Evolutionary conservation across 345 rosid genomes (phyloP), one percentile per base, ranked within the genome.

Genomic region (Salix brachista): DNA sequence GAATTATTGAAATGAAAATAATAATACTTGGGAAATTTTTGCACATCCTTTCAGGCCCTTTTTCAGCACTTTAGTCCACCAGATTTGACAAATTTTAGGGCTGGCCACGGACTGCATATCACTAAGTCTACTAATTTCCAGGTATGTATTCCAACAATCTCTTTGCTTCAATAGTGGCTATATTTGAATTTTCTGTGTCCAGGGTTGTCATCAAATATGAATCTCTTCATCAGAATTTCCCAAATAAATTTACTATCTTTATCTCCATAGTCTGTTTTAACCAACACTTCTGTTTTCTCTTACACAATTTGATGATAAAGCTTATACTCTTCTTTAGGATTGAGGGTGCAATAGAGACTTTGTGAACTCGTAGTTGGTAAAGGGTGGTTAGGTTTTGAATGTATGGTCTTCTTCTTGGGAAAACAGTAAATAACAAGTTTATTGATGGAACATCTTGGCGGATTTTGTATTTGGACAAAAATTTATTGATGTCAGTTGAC

Each of bases 81-180:
- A 34, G 71, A 75, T 75, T 73, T 28, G 64, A 69, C 58, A 62
- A 75, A 42, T 64, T 71, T 72, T 52, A 74, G 73, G 39, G 32
- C 73, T 39, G 73, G 71, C 67, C 21, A 56, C 76, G 80, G 75
- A 30, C 48, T 77, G 46, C 75, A 72, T 9, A 16, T 39, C 34
- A 48, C 73, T 54, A 74, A 72, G 75, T 48, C 66, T 72, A 56
- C 71, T 69, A 77, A 79, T 69, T 71, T 75, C 70, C 78, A 77
- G 83, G 87, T 83, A 62, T 74, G 82, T 82, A 78, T 60, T 82
- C 36, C 68, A 67, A 68, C 72, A 39, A 26, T 77, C 37, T 75
- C 73, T 48, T 48, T 69, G 64, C 66, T 78, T 65, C 13, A 50
- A 30, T 60, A n/a, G 41, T 77, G 4, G 32, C 4, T 67, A 19